Base-by-base conservation (phyloP, 768 basidiomycete species). In the Boletus coccyginus region DNA sequence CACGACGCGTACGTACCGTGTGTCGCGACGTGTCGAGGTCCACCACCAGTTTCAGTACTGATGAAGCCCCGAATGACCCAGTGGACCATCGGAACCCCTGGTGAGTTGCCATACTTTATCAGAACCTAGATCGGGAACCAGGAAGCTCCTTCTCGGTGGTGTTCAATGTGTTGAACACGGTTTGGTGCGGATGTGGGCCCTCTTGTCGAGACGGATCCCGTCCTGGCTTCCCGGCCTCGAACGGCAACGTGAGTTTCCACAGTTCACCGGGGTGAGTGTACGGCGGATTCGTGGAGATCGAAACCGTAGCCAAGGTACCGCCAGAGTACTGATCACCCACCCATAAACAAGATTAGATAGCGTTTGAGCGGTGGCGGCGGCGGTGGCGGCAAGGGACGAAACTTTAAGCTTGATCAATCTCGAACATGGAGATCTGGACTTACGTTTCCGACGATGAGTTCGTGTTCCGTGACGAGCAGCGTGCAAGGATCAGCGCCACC, bases 131-230 rank as follows among this genome's bases (percentile, higher is more conserved):
- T 94, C 90, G 1, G 89, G 84, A 2, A 91, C 77, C 43, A 92
- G 77, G 13, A n/a, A 93, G 71, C 59, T 90, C 87, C 29, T 75
- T 64, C 46, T 77, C 74, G 17, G 74, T 70, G 32, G 77, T 69
- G 40, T 81, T 78, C 14, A 84, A 63, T 1, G 60, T n/a, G 48
- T 64, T 67, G 56, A 69, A 55, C 54, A 79, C 64, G 35, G 85
- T 82, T 63, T 93, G 88, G 72, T 94, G 92, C 0, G 90, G 88
- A 66, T 94, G 93, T 5, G 90, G 78, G 7, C 74, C 70, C 53
- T 84, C 81, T 66, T 94, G 93, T 35, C 92, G 80, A 19, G 80
- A 79, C 7, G 67, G 63, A 65, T 90, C 78, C 1, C 89, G 89
- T 1, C 92, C 90, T 0, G 76, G 74, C 1, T 81, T 84, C 14